These are phyloP conservation scores for Alternaria sp. DNA, from an alignment of 2,329 filamentous ascomycete genomes.

Conservation along the genomic window DNA sequence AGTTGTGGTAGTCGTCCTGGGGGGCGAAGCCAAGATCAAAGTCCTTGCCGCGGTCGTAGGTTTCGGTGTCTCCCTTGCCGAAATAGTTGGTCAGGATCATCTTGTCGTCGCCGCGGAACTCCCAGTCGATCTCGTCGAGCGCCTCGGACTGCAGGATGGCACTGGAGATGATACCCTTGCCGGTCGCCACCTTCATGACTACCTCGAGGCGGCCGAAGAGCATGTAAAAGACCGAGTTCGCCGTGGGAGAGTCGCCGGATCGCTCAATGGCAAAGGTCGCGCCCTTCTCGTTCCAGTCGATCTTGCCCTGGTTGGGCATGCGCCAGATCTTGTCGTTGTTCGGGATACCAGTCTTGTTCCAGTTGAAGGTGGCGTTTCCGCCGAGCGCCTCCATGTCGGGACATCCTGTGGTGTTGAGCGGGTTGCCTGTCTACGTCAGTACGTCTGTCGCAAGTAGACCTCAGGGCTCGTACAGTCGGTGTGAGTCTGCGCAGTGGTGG, in stretches of 20 bases:
- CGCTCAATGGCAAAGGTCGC: slow-evolving; percentile 74
- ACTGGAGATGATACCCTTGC: slow-evolving; percentile 58
- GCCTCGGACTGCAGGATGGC: slow-evolving; percentile 59
- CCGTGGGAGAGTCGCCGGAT: slow-evolving; percentile 76
- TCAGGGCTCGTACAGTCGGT: slow-evolving; percentile 60
- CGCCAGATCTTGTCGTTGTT: slow-evolving; percentile 58
- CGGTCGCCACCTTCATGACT: slow-evolving; percentile 55
- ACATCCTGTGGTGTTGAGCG: slow-evolving; percentile 70
- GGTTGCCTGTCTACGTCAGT: slow-evolving; percentile 62
- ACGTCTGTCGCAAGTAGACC: background rate
- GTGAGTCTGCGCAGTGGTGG: slow-evolving; percentile 72
- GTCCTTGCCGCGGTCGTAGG: slow-evolving; percentile 55
- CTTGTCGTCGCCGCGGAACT: slow-evolving; percentile 50
- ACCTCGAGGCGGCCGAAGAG: slow-evolving; percentile 61
- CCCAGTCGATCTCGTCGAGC: slow-evolving; percentile 63
- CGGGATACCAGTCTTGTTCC: slow-evolving; percentile 58
- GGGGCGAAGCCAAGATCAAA: slow-evolving; percentile 35
- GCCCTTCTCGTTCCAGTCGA: slow-evolving; percentile 68
- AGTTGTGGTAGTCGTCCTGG: slow-evolving; percentile 49
- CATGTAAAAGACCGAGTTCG: slow-evolving; percentile 67
- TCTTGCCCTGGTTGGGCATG: slow-evolving; percentile 69
- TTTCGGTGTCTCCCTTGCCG: slow-evolving; percentile 61
- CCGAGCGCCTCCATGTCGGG: slow-evolving; percentile 74
- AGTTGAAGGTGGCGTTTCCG: slow-evolving; percentile 59
- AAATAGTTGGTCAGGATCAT: slow-evolving; percentile 61